phyloP scores from a whole-genome alignment of 2,329 filamentous ascomycete genomes.

The Delphinella strobiligena region DNA sequence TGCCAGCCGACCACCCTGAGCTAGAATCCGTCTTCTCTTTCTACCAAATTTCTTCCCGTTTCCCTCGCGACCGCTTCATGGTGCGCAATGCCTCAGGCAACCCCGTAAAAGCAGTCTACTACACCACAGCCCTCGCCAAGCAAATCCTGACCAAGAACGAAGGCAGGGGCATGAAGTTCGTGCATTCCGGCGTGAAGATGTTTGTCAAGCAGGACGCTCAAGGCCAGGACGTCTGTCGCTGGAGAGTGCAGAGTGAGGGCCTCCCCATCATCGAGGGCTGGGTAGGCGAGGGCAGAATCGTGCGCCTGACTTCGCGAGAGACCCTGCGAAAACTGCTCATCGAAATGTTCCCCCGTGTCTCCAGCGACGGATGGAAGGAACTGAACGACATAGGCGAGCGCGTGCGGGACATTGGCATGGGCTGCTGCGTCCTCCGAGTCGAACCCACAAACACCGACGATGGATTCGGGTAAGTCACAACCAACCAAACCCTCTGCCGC shows the following conservation, averaged over 20 bases:
- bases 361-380: conserved; percentile 58
- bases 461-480: conserved; percentile 38
- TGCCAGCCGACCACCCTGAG: conserved; percentile 61
- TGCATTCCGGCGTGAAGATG: conserved; percentile 96
- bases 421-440: conserved; percentile 80
- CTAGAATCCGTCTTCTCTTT: conserved; percentile 69
- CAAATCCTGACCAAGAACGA: conserved; percentile 82
- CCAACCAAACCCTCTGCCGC: background rate
- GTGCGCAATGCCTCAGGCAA: conserved; percentile 84
- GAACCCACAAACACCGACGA: conserved; percentile 44
- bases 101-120: conserved; percentile 92
- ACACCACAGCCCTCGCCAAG: conserved; percentile 72
- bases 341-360: conserved; percentile 93
- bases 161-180: conserved; percentile 82
- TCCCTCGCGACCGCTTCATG: conserved; percentile 87
- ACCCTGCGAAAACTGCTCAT: conserved; percentile 74
- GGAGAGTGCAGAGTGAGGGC: conserved; percentile 92
- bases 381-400: conserved; percentile 82
- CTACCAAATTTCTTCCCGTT: conserved; percentile 71
- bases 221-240: conserved; percentile 72
- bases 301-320: conserved; percentile 62
- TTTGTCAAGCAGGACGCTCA: conserved; percentile 97
- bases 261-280: conserved; percentile 85
- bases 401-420: conserved; percentile 69
- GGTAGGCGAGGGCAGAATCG: conserved; percentile 64